phyloP scores from a whole-genome alignment of 805 yeast species.

The Yamadazyma akitaensis region DNA sequence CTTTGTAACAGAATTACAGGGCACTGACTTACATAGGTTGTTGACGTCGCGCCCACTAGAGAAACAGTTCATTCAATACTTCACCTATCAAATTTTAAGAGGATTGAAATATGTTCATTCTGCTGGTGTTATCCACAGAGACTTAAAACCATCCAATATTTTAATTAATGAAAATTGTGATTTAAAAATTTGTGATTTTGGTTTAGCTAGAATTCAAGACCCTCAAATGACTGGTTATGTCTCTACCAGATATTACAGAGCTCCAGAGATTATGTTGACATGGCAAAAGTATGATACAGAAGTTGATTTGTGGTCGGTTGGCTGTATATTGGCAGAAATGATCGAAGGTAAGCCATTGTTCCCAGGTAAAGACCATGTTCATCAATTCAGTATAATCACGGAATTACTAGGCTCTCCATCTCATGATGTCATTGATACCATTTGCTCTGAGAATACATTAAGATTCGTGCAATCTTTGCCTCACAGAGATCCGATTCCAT shows the following conservation, averaged over 20 bases:
- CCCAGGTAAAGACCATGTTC: constrained; percentile 98
- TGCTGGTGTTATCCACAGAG: constrained; percentile 90
- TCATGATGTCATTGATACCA: constrained; percentile 90
- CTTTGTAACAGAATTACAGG: constrained; percentile 95
- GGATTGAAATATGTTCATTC: constrained; percentile 89
- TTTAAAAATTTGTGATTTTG: constrained; percentile 88
- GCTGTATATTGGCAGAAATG: constrained; percentile 97
- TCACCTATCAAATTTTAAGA: constrained; percentile 87
- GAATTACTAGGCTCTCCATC: constrained; percentile 97
- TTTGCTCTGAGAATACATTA: constrained; percentile 91
- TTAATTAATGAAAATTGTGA: constrained; percentile 88
- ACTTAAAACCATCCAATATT: constrained; percentile 80
- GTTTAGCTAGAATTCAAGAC: constrained; percentile 94
- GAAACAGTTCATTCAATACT: constrained; percentile 94
- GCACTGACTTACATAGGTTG: constrained; percentile 91
- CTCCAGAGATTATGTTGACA: constrained; percentile 97
- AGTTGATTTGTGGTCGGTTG: constrained; percentile 98
- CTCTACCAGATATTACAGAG: constrained; percentile 91
- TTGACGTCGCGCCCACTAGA: constrained; percentile 91
- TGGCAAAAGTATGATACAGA: constrained; percentile 98
- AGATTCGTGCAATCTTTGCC: constrained; percentile 94
- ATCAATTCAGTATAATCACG: constrained; percentile 95
- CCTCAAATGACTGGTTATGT: constrained; percentile 99
- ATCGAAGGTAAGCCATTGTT: constrained; percentile 94
- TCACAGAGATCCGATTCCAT: constrained; percentile 86